Base-by-base conservation (phyloP, 495 filamentous ascomycete species). In the Aspergillus homomorphus region DNA sequence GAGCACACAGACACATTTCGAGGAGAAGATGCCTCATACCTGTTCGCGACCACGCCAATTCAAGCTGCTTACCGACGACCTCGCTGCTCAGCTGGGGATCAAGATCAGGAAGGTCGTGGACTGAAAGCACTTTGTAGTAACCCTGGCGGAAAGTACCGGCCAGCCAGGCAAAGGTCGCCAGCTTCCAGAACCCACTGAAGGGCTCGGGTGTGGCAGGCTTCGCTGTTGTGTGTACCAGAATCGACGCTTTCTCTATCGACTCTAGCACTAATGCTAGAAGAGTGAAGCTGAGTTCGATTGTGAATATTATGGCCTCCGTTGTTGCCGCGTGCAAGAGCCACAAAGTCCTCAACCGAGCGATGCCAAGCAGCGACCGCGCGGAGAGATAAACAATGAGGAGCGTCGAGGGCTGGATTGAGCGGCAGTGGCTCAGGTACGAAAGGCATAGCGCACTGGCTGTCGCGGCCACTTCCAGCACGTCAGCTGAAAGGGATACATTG, bases 151-250 rank as follows among this genome's bases (percentile, higher is more conserved):
- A 58, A 3, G 48, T 33, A 9, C 46, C 46, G 3, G 48, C 30
- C 7, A 58, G 22, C 56, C 56, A 58, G 7, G 48, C 30, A 8
- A 58, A 58, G 18, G n/a, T 44, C 6, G 48, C 48, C 7, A 8
- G 49, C 16, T 51, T 51, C 56, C 56, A 58, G 16, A 58, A 45
- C 16, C 56, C 56, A n/a, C 48, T 45, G 21, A 58, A 51, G 3
- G 48, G 41, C 41, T 58, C 56, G 1, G 48, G 46, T 5, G 56
- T 53, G 5, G 48, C 49, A 15, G 48, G 48, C 41, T 51, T 44
- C 7, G 20, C 14, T 19, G 42, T 46, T 21, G 18, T 19, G 0
- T 21, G 12, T 6, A 20, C 12, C 5, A 58, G 33, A 7, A 30
- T 45, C 0, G 38, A 45, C 10, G 45, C 38, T 45, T 58, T 58